These are phyloP conservation scores for Neurospora crassa DNA, from an alignment of 2,329 filamentous ascomycete genomes.

Conservation along the genomic window DNA sequence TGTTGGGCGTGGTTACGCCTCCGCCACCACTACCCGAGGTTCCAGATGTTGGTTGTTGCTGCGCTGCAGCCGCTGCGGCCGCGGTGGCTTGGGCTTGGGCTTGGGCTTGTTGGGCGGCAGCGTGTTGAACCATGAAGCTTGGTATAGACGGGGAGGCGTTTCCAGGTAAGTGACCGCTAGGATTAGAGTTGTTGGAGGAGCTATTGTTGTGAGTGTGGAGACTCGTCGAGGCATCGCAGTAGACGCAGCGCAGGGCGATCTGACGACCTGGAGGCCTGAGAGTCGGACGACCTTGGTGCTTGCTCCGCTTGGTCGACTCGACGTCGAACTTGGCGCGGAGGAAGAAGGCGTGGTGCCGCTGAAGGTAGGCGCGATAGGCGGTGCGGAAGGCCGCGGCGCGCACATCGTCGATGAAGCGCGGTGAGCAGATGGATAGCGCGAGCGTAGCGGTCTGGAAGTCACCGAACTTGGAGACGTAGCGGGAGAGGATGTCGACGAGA, in stretches of 20 bases:
- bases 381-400: constrained; percentile 67
- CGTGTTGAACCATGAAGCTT: constrained; percentile 6
- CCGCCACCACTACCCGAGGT: background rate
- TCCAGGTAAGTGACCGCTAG: constrained; percentile 7
- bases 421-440: constrained; percentile 63
- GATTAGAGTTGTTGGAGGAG: constrained; percentile 2
- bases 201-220: constrained; percentile 19
- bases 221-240: constrained; percentile 57
- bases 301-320: constrained; percentile 61
- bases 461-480: constrained; percentile 64
- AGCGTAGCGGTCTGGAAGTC: constrained; percentile 74
- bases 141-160: constrained; percentile 7
- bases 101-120: constrained; percentile 12
- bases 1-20: constrained; percentile 16
- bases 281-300: constrained; percentile 52
- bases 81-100: constrained; percentile 5
- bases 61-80: constrained; percentile 3
- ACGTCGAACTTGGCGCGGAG: constrained; percentile 70
- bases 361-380: constrained; percentile 60
- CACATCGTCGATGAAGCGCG: constrained; percentile 67
- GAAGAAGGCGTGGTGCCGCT: constrained; percentile 64
- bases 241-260: constrained; percentile 66
- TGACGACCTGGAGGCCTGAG: constrained; percentile 58
- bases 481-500: constrained; percentile 65
- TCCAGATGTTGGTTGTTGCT: constrained; percentile 3